Evolutionary conservation across 331 rosid genomes (phyloP).

Genomic region (Arachis monticola): DNA sequence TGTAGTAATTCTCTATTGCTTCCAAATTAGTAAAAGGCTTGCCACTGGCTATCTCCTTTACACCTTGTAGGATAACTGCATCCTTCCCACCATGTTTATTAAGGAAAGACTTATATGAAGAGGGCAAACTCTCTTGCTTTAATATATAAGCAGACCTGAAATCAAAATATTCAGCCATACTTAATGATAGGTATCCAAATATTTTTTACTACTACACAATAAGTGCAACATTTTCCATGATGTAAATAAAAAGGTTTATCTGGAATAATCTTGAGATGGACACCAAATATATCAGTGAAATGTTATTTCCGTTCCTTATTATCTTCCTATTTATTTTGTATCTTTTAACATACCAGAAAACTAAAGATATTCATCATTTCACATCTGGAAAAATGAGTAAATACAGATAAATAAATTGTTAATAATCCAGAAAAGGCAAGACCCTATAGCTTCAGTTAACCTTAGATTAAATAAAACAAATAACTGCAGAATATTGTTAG

Average conservation of each 20-base stretch:
- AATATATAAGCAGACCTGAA: constrained; percentile 94
- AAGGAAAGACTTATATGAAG: constrained; percentile 92
- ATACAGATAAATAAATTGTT: constrained; percentile 12
- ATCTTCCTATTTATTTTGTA: constrained; percentile 18
- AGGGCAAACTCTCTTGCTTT: constrained; percentile 93
- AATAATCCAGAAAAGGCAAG: constrained; percentile 14
- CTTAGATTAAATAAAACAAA: constrained; percentile 18
- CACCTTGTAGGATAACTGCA: constrained; percentile 68
- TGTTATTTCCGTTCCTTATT: constrained; percentile 6
- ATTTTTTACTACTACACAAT: constrained; percentile 24
- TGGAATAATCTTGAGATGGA: constrained; percentile 7
- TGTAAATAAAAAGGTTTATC: constrained; percentile 11
- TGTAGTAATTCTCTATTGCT: constrained; percentile 69
- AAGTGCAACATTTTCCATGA: constrained; percentile 7
- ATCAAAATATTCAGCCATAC: constrained; percentile 27
- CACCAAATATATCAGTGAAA: constrained; percentile 12
- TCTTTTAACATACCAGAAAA: constrained; percentile 9
- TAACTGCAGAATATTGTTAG: not conserved
- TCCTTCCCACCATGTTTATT: constrained; percentile 96
- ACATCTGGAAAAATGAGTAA: constrained; percentile 16
- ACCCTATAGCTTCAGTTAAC: constrained; percentile 14
- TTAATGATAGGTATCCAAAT: not conserved
- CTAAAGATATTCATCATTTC: not conserved
- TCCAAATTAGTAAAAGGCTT: constrained; percentile 66
- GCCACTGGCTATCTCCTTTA: constrained; percentile 79